These are phyloP conservation scores for Mycosphaerella sp. DNA, from an alignment of 2,329 filamentous ascomycete genomes.

Conservation along the genomic window DNA sequence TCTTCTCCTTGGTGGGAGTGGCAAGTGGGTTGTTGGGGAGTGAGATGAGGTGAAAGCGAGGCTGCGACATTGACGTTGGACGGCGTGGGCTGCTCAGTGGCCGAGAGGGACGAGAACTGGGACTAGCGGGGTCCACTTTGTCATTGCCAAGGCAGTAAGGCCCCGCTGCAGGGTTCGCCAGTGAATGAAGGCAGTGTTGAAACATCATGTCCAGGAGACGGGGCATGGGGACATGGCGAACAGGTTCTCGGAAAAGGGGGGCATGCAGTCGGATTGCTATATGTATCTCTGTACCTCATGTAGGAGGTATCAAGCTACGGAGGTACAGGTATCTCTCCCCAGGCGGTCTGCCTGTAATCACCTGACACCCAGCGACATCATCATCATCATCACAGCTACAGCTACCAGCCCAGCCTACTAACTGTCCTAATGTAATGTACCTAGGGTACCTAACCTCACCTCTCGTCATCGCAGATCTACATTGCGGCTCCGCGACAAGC, in stretches of 20 bases:
- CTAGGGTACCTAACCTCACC: too few relatives aligned
- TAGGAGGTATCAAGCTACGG: too few relatives aligned
- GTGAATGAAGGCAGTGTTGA: constrained; percentile 1
- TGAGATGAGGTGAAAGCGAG: constrained; percentile 3
- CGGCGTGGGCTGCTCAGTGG: background rate
- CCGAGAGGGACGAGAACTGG: background rate
- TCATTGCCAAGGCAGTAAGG: constrained; percentile 4
- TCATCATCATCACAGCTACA: too few relatives aligned
- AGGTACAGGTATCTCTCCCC: background rate
- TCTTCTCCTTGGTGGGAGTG: constrained; percentile 9
- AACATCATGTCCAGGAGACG: constrained; percentile 3
- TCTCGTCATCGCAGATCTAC: background rate
- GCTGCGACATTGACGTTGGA: constrained; percentile 1
- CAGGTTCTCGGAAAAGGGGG: background rate
- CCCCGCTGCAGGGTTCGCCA: background rate
- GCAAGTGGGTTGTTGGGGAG: constrained; percentile 1
- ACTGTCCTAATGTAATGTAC: too few relatives aligned
- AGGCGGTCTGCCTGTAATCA: background rate
- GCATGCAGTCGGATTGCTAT: background rate
- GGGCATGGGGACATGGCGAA: background rate
- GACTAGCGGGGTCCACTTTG: background rate
- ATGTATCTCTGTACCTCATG: background rate
- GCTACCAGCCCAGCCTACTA: too few relatives aligned
- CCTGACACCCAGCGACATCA: background rate
- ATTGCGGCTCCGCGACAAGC: constrained; percentile 3